These are phyloP conservation scores for Ceratobasidium papillatum DNA, from an alignment of 1,284 basidiomycete species.

Conservation along the genomic window DNA sequence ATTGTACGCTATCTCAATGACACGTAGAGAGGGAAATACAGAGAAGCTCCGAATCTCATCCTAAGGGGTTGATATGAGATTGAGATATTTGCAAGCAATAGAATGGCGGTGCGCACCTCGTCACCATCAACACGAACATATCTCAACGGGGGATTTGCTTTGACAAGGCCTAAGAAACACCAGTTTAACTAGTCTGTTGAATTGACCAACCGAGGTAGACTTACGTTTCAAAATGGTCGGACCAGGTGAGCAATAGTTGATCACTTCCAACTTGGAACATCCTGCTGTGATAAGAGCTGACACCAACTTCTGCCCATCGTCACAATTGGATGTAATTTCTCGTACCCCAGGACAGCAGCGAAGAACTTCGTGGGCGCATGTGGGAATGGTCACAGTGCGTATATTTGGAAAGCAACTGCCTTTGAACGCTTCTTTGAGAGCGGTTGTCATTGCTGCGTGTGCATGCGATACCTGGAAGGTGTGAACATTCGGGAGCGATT, in stretches of 20 bases:
- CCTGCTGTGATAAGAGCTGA: background rate
- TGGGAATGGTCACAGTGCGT: conserved; percentile 8
- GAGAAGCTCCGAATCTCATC: background rate
- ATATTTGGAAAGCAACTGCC: conserved; percentile 5
- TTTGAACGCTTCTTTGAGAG: conserved; percentile 18
- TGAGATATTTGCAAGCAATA: background rate
- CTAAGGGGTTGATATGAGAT: background rate
- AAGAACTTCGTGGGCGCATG: conserved; percentile 7
- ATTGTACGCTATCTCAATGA: background rate
- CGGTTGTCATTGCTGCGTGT: background rate
- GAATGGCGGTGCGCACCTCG: background rate
- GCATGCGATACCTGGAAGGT: conserved; percentile 12
- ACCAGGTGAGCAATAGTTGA: background rate
- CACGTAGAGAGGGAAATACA: background rate
- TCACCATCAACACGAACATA: background rate
- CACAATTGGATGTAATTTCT: conserved; percentile 22
- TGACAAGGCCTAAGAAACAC: background rate
- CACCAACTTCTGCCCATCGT: conserved; percentile 2
- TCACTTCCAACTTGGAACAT: conserved; percentile 7
- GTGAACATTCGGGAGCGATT: conserved; percentile 1
- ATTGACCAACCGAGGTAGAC: too few relatives aligned
- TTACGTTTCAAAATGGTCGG: conserved; percentile 3
- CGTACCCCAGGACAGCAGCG: conserved; percentile 8
- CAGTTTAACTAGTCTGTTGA: too few relatives aligned
- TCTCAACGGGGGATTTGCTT: conserved; percentile 1